Base-by-base conservation (phyloP, 306 rosid genomes). In the Quercus suber region DNA sequence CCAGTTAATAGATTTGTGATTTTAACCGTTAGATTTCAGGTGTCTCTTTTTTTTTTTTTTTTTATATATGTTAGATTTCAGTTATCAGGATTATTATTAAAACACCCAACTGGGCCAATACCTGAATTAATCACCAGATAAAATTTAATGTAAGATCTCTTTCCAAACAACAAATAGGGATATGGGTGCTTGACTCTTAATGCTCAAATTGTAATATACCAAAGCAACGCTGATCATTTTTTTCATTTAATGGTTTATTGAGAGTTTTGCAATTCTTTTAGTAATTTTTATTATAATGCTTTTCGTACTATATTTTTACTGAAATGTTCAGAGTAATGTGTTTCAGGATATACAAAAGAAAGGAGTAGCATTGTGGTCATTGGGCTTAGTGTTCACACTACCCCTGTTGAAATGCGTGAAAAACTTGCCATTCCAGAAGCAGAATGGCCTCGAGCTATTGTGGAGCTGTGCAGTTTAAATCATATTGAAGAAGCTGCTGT, bases 401-500 rank as follows among this genome's bases (percentile, higher is more conserved):
- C 98, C 63, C 99, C 99, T 9, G 97, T 96, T 71, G 99, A 96
- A 79, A 93, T 96, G 98, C 92, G 99, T 71, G 99, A 96, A 87
- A 95, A 96, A 75, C 97, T 96, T 68, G 97, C 98, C 77, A 87
- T 96, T 79, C 99, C 97, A 0, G 99, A 96, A 84, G 99, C 99
- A 79, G 99, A 96, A 83, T 96, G 98, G 96, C 98, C 99, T 81
- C 93, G 97, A 78, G 99, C 99, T 72, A 93, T 96, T 23, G 92
- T 84, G 79, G 99, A 96, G 90, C 88, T 96, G 73, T 96, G 99
- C 67, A 78, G 86, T 79, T 89, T 96, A 59, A 96, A 96, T 82
- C 98, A 96, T 76, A 91, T 96, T 12, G 99, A 96, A 91, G 99
- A 96, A 87, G 99, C 99, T 58, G 98, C 99, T 60, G 98, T 96